phyloP scores from a whole-genome alignment of 306 rosid species.

The Prunus mongolica region DNA sequence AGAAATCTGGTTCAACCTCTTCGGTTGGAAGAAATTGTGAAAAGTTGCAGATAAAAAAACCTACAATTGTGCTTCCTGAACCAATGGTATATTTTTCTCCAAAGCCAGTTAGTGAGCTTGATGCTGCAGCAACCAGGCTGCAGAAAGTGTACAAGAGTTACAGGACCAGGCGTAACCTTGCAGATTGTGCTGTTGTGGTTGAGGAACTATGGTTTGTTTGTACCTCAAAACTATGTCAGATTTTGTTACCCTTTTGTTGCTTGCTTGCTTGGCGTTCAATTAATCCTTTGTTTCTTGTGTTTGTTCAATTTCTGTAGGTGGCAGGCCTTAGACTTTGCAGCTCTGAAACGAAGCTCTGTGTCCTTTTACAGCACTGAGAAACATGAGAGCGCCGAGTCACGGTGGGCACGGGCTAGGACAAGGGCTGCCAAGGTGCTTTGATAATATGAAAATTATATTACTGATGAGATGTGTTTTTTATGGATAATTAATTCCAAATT shows the following conservation, averaged over 20 bases:
- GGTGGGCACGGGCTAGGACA: slow-evolving; percentile 46
- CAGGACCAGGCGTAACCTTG: slow-evolving; percentile 46
- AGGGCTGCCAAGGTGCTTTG: slow-evolving; percentile 44
- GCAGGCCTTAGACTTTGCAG: slow-evolving; percentile 48
- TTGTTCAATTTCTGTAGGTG: slow-evolving; percentile 35
- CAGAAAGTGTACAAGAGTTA: slow-evolving; percentile 62
- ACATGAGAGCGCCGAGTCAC: slow-evolving; percentile 39
- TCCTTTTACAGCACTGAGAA: slow-evolving; percentile 43
- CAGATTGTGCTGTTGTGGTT: slow-evolving; percentile 54
- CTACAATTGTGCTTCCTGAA: slow-evolving; percentile 31
- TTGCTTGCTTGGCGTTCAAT: background rate
- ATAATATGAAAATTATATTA: no score
- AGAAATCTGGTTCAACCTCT: background rate
- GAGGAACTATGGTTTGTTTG: slow-evolving; percentile 55
- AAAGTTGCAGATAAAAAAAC: slow-evolving; percentile 19
- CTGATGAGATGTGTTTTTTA: no score
- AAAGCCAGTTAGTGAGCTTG: slow-evolving; percentile 26
- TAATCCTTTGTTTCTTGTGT: background rate
- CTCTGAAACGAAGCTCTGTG: slow-evolving; percentile 43
- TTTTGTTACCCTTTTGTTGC: background rate
- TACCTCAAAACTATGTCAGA: background rate
- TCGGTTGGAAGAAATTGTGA: slow-evolving; percentile 6
- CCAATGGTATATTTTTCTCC: slow-evolving; percentile 23
- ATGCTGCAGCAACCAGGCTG: slow-evolving; percentile 51
- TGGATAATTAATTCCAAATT: background rate